Percentiles rank a stretch among this genome's conserved stretches.
Conservation (phyloP, 1,139 yeast species). For the Geotrichum bryndzae region DNA sequence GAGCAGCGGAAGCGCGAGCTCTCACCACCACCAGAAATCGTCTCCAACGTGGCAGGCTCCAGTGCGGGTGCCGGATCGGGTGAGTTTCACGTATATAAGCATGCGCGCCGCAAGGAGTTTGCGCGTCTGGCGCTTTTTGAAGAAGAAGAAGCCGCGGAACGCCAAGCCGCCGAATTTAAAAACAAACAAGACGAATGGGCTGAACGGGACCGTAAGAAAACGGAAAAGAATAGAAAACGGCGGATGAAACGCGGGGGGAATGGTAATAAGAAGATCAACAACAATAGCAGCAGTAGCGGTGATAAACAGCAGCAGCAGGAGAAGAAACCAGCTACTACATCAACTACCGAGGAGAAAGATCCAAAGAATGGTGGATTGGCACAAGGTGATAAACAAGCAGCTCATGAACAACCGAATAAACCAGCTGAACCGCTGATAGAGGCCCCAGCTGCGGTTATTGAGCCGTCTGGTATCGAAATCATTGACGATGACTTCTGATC, state of each 20-base stretch:
- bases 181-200: conserved; percentile 20
- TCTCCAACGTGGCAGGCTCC: conserved; percentile 30
- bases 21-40: conserved; percentile 25
- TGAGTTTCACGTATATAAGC: conserved; percentile 37
- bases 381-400: neutral
- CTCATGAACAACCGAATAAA: neutral
- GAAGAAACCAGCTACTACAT: neutral
- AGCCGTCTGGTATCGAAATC: conserved; percentile 12
- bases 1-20: conserved; percentile 12
- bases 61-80: conserved; percentile 39
- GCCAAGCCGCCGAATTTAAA: conserved; percentile 27
- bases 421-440: neutral
- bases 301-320: neutral
- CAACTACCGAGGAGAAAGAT: neutral
- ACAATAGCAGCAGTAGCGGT: neutral
- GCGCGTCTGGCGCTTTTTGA: conserved; percentile 29
- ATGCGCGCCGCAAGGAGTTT: conserved; percentile 32
- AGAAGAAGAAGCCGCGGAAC: conserved; percentile 25
- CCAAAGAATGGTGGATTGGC: neutral
- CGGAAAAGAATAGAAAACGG: conserved; percentile 30
- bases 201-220: conserved; percentile 27
- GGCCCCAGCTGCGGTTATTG: neutral
- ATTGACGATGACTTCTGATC: conserved; percentile 14
- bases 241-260: conserved; percentile 25
- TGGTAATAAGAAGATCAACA: conserved; percentile 2